phyloP scores from a whole-genome alignment of 495 filamentous ascomycete genomes.

The Penicillium paxilli region DNA sequence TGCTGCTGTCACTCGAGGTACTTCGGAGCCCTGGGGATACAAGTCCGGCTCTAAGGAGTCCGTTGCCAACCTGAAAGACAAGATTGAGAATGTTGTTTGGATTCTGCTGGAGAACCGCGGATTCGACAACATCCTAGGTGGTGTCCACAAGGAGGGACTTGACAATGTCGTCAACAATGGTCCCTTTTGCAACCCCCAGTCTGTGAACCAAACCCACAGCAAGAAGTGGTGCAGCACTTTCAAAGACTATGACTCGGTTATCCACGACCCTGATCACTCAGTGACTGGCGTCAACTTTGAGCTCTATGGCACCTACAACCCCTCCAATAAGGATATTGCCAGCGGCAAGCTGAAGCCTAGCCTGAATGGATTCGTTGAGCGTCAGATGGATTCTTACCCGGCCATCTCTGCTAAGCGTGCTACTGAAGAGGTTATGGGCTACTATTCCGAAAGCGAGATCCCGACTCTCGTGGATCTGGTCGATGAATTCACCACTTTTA shows the following conservation, averaged over 20 bases:
- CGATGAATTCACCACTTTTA: constrained; percentile 53
- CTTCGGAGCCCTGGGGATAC: constrained; percentile 22
- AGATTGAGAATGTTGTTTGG: constrained; percentile 50
- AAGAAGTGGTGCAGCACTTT: constrained; percentile 38
- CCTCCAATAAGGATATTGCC: constrained; percentile 41
- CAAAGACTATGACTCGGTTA: constrained; percentile 45
- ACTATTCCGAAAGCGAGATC: constrained; percentile 51
- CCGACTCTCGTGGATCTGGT: constrained; percentile 47
- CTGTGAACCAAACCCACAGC: constrained; percentile 34
- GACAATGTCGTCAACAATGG: constrained; percentile 47
- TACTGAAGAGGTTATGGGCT: constrained; percentile 48
- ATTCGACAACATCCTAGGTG: constrained; percentile 46
- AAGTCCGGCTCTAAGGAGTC: constrained; percentile 30
- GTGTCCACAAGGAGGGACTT: constrained; percentile 37
- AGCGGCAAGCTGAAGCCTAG: constrained; percentile 31
- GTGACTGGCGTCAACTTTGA: constrained; percentile 53
- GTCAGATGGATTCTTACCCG: constrained; percentile 39
- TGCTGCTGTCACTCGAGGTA: constrained; percentile 13
- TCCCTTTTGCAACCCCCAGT: constrained; percentile 42
- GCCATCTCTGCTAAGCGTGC: constrained; percentile 32
- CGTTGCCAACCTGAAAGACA: constrained; percentile 40
- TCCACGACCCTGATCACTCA: constrained; percentile 53
- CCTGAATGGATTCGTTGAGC: constrained; percentile 50
- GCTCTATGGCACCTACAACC: constrained; percentile 46
- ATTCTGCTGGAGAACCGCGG: constrained; percentile 48